Conservation (phyloP, 495 filamentous ascomycete species). For the Tetracladium setigerum region DNA sequence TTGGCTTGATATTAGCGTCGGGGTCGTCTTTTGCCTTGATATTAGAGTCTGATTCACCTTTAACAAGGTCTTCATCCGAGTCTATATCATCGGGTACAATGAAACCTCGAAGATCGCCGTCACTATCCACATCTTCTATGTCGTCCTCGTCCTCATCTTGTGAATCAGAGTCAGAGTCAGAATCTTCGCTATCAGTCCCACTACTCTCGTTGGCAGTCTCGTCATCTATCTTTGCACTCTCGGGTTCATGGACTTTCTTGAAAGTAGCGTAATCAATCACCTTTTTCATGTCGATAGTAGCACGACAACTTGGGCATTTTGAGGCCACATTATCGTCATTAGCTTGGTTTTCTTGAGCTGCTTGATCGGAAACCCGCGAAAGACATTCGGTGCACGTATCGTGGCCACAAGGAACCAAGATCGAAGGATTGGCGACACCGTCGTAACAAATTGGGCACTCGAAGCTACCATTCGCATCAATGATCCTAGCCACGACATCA, state of each 20-base stretch:
- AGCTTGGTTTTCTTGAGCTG: conserved; percentile 38
- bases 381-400: conserved; percentile 75
- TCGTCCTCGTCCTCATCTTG: conserved; percentile 29
- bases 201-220: conserved; percentile 21
- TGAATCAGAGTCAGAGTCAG: conserved; percentile 33
- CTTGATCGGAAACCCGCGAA: conserved; percentile 49
- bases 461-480: conserved; percentile 40
- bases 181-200: conserved; percentile 28
- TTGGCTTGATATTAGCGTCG: conserved; percentile 23
- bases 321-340: conserved; percentile 44
- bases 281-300: conserved; percentile 51
- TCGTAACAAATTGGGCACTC: conserved; percentile 79
- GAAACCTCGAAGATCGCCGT: conserved; percentile 49
- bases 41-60: background rate
- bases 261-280: conserved; percentile 71
- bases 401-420: conserved; percentile 84
- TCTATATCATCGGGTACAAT: conserved; percentile 46
- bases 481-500: conserved; percentile 62
- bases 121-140: conserved; percentile 25
- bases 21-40: conserved; percentile 17
- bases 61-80: background rate
- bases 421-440: conserved; percentile 61
- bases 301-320: conserved; percentile 74
- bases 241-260: conserved; percentile 57
- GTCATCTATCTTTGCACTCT: conserved; percentile 22